Conservation (phyloP, 2,329 filamentous ascomycete genomes). For the Trichophaea hybrida region DNA sequence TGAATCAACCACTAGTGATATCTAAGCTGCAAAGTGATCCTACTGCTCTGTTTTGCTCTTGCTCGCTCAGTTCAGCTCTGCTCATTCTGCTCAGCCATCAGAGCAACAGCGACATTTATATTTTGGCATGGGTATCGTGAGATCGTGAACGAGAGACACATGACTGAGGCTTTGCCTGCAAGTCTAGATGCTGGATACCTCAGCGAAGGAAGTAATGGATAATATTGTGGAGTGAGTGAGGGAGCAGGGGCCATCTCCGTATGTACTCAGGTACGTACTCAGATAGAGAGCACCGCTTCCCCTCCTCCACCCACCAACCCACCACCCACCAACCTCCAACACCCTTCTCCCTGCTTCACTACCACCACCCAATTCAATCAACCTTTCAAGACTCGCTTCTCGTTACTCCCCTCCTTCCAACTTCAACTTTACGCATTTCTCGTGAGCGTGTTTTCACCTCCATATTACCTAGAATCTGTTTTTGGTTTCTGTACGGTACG, state of each 20-base stretch:
- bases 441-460: neutral
- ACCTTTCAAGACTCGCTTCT: neutral
- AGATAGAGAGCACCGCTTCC: neutral
- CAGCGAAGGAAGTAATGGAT: too few relatives aligned
- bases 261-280: neutral
- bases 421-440: neutral
- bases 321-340: neutral
- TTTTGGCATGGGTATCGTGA: too few relatives aligned
- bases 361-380: neutral
- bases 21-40: too few relatives aligned
- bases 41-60: too few relatives aligned
- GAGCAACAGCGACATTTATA: too few relatives aligned
- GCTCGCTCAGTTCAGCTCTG: too few relatives aligned
- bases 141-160: too few relatives aligned
- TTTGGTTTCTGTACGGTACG: neutral
- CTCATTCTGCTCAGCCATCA: too few relatives aligned
- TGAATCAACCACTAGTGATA: too few relatives aligned
- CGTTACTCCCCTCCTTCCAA: neutral
- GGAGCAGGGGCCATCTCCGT: neutral
- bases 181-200: too few relatives aligned
- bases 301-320: neutral
- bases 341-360: neutral
- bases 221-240: too few relatives aligned
- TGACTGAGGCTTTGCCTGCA: too few relatives aligned
- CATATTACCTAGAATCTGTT: neutral